Base-by-base conservation (phyloP, 2,329 filamentous ascomycete genomes). In the Thielaviopsis populi region DNA sequence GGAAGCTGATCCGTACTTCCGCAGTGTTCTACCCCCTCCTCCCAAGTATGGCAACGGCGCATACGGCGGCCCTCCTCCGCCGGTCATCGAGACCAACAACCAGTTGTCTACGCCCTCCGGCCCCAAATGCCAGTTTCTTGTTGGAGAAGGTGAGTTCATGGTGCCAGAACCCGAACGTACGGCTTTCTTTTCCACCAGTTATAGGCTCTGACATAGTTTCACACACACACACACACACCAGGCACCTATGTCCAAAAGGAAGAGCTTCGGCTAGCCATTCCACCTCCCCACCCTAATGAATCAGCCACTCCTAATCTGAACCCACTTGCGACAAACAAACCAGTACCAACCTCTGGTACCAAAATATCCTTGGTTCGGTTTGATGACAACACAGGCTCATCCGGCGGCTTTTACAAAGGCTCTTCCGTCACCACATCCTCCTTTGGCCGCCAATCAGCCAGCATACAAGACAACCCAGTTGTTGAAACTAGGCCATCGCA, bases 71-170 rank as follows among this genome's bases (percentile, higher is more conserved):
- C 41, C 42, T 27, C 53, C 60, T 8, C 79, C 83, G 43, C 86
- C 88, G 43, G 83, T 95, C 74, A 87, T 96, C 71, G 94, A 99
- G 80, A 96, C 92, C 63, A 95, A 94, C 75, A 99, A 97, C 73
- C 87, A 85, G 46, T 78, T 99, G 67, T 84, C 83, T 65, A 87
- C 88, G 70, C 92, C 89, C 27, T 84, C 84, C 42, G 89, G 89
- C 4, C 83, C 88, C 27, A 91, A 96, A 70, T 89, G 90, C 74
- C 89, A 95, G 72, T 86, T 99, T 69, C 84, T 96, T 53, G 91
- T 92, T 59, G 94, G 92, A 74, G 94, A 99, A 84, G 94, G 91
- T 89, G 76, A 17, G 61, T 59, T 30, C 3, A 8, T n/a, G 10
- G 1, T 56, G 19, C 10, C 17, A 41, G 30, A 11, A 6, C 13